Evolutionary conservation across 495 filamentous ascomycete species (phyloP).

Genomic region (Pyronema domesticum): DNA sequence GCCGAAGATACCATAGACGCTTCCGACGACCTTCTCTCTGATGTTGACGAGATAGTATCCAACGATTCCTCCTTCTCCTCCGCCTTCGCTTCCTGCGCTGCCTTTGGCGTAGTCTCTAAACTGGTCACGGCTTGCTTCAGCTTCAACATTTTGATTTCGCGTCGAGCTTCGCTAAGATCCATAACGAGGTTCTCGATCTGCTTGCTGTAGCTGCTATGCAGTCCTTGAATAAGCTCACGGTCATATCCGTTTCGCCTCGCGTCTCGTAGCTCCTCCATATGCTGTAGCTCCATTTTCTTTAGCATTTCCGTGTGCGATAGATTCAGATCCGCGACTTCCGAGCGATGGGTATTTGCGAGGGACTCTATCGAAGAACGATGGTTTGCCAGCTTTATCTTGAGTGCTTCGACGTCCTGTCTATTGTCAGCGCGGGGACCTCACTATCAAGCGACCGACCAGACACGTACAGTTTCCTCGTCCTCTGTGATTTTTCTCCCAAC

Average conservation of each 20-base stretch:
- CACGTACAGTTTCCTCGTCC: slow-evolving; percentile 17
- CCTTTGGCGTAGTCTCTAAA: background rate
- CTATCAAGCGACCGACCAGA: background rate
- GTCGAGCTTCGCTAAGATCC: slow-evolving; percentile 16
- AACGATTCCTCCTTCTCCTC: background rate
- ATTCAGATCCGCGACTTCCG: slow-evolving; percentile 13
- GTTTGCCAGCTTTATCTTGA: slow-evolving; percentile 13
- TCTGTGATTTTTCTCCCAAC: slow-evolving; percentile 13
- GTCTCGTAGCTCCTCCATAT: slow-evolving; percentile 13
- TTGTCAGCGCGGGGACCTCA: background rate
- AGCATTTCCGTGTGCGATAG: slow-evolving; percentile 11
- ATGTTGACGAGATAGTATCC: background rate
- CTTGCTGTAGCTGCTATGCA: slow-evolving; percentile 19
- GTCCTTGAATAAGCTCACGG: slow-evolving; percentile 14
- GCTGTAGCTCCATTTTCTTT: slow-evolving; percentile 12
- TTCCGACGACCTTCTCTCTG: background rate
- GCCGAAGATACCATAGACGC: background rate
- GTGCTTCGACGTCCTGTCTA: slow-evolving; percentile 15
- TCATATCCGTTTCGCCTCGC: slow-evolving; percentile 18
- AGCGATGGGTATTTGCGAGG: slow-evolving; percentile 16
- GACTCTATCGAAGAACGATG: slow-evolving; percentile 22
- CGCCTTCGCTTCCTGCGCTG: background rate
- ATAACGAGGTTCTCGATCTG: slow-evolving; percentile 18
- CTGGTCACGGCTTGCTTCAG: background rate
- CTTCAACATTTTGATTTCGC: slow-evolving; percentile 14